Evolutionary conservation across 108 stramenopile genomes (phyloP).

Genomic region (Discostella pseudostelligera): DNA sequence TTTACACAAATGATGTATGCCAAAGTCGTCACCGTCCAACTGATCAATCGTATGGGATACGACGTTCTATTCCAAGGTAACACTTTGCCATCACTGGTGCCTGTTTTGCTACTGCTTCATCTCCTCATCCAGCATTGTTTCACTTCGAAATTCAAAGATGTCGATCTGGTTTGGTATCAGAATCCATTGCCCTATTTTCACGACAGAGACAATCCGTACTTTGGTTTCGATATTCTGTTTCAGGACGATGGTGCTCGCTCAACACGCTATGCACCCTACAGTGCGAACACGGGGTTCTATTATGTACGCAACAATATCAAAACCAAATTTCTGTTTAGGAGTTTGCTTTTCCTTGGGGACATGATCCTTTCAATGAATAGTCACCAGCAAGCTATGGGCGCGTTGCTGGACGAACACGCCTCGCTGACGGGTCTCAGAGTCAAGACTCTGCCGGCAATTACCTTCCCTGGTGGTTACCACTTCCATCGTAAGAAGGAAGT

Average conservation of each 20-base stretch:
- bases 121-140: neutral
- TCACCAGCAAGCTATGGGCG: slow-evolving; percentile 78
- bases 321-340: slow-evolving; percentile 73
- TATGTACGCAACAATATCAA: slow-evolving; percentile 75
- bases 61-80: slow-evolving; percentile 76
- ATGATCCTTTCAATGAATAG: slow-evolving; percentile 58
- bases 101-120: neutral
- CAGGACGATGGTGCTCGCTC: slow-evolving; percentile 88
- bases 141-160: slow-evolving; percentile 14
- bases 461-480: slow-evolving; percentile 53
- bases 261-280: slow-evolving; percentile 68
- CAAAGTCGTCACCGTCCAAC: slow-evolving; percentile 59
- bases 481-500: slow-evolving; percentile 52
- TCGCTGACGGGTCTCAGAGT: slow-evolving; percentile 66
- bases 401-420: slow-evolving; percentile 70
- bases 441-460: slow-evolving; percentile 53
- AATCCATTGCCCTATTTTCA: slow-evolving; percentile 65
- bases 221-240: slow-evolving; percentile 78
- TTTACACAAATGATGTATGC: slow-evolving; percentile 72
- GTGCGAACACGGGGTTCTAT: slow-evolving; percentile 82
- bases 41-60: slow-evolving; percentile 51
- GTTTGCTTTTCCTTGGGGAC: slow-evolving; percentile 63
- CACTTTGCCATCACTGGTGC: slow-evolving; percentile 29
- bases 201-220: slow-evolving; percentile 29
- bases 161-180: slow-evolving; percentile 47